Evolutionary conservation across 352 stramenopile genomes (phyloP).

Genomic region (Phytopythium helicoides): DNA sequence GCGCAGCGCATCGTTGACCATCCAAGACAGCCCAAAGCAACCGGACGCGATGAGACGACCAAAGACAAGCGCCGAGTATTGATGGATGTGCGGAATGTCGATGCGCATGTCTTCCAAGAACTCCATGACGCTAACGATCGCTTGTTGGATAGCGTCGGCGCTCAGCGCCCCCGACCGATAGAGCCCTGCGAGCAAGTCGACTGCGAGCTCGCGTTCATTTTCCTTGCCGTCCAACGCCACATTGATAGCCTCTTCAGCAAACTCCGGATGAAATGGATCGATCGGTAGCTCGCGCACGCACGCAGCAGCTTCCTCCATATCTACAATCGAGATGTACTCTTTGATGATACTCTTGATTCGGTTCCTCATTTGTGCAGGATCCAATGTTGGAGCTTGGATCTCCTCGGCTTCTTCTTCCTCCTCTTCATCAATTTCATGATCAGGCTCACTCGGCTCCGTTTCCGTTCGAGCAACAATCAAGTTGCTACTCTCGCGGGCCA

Average conservation of each 20-base stretch:
- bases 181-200: slow-evolving; percentile 69
- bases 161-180: slow-evolving; percentile 68
- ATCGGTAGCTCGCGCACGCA: slow-evolving; percentile 71
- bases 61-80: slow-evolving; percentile 75
- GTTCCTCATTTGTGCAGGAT: slow-evolving; percentile 46
- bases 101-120: slow-evolving; percentile 87
- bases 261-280: slow-evolving; percentile 48
- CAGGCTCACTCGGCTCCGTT: slow-evolving; percentile 9
- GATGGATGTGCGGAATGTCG: slow-evolving; percentile 78
- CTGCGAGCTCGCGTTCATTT: slow-evolving; percentile 57
- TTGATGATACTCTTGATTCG: slow-evolving; percentile 88
- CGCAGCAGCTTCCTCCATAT: slow-evolving; percentile 68
- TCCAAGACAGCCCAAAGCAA: slow-evolving; percentile 85
- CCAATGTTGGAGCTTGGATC: slow-evolving; percentile 11
- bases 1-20: slow-evolving; percentile 52
- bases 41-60: slow-evolving; percentile 70
- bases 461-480: slow-evolving; percentile 57
- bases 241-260: slow-evolving; percentile 73
- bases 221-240: slow-evolving; percentile 74
- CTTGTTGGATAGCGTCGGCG: slow-evolving; percentile 69
- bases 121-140: slow-evolving; percentile 67
- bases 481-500: slow-evolving; percentile 80
- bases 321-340: slow-evolving; percentile 77
- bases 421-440: slow-evolving; percentile 5
- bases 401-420: slow-evolving; percentile 17